These are phyloP conservation scores for Teratosphaeriaceae sp. DNA, from an alignment of 2,329 filamentous ascomycete genomes.

Conservation along the genomic window DNA sequence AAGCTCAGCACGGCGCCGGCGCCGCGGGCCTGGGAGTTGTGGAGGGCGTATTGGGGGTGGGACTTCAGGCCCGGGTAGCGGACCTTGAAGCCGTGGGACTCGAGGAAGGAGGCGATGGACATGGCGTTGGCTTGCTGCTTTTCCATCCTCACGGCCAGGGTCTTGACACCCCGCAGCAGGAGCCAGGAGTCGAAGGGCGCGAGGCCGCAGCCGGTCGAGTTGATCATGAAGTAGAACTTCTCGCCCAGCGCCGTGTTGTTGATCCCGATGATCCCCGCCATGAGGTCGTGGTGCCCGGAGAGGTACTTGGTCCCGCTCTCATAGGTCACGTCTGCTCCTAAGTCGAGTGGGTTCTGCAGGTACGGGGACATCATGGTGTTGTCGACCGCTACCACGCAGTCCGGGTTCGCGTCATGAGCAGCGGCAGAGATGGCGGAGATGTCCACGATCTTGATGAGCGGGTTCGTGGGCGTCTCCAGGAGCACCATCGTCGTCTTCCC, in stretches of 20 bases:
- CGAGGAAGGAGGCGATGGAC: slow-evolving; percentile 85
- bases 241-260: slow-evolving; percentile 79
- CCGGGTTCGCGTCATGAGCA: slow-evolving; percentile 70
- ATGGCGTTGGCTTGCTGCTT: slow-evolving; percentile 94
- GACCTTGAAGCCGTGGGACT: slow-evolving; percentile 85
- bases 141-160: slow-evolving; percentile 95
- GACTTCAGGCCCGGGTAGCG: slow-evolving; percentile 91
- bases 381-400: slow-evolving; percentile 82
- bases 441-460: slow-evolving; percentile 96
- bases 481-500: slow-evolving; percentile 91
- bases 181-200: slow-evolving; percentile 95
- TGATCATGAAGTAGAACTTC: slow-evolving; percentile 94
- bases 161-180: slow-evolving; percentile 92
- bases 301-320: slow-evolving; percentile 98
- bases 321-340: slow-evolving; percentile 94
- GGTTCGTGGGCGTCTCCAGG: slow-evolving; percentile 94
- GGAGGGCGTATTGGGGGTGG: slow-evolving; percentile 92
- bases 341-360: slow-evolving; percentile 85
- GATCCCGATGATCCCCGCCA: slow-evolving; percentile 93
- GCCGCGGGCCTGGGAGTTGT: slow-evolving; percentile 91
- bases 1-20: slow-evolving; percentile 93
- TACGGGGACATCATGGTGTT: slow-evolving; percentile 99
- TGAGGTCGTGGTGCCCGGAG: slow-evolving; percentile 96
- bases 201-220: slow-evolving; percentile 87
- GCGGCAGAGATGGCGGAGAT: slow-evolving; percentile 70